Conservation (phyloP, 176 grass and related monocot species). For the Zea mays region DNA sequence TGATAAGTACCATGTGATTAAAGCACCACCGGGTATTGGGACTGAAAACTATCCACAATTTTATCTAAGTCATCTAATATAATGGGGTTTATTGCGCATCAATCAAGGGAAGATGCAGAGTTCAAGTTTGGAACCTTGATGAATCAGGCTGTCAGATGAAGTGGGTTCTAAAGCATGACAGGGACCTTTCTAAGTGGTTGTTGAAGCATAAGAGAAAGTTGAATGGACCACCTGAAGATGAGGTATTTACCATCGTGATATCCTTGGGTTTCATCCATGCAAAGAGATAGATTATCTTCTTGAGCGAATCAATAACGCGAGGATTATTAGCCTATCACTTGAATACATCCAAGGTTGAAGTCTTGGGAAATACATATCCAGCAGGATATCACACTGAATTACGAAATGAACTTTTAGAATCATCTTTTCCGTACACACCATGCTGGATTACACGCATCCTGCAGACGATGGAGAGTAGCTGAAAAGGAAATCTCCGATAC, state of each 20-base stretch:
- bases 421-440: constrained; percentile 19
- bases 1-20: neutral
- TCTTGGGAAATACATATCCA: neutral
- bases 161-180: neutral
- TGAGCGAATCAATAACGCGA: neutral
- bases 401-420: neutral
- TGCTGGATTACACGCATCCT: neutral
- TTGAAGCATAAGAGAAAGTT: neutral
- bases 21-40: neutral
- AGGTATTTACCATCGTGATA: neutral
- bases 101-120: neutral
- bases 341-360: neutral
- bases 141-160: neutral
- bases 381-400: neutral
- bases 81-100: neutral
- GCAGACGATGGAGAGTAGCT: neutral
- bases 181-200: neutral
- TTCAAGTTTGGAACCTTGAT: neutral
- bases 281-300: neutral
- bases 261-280: constrained; percentile 22
- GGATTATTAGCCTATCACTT: neutral
- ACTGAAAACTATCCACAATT: accelerated
- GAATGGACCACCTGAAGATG: neutral
- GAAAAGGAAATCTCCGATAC: neutral
- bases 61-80: neutral